phyloP scores from a whole-genome alignment of 2,329 filamentous ascomycete genomes.

The Aureobasidium namibiae region DNA sequence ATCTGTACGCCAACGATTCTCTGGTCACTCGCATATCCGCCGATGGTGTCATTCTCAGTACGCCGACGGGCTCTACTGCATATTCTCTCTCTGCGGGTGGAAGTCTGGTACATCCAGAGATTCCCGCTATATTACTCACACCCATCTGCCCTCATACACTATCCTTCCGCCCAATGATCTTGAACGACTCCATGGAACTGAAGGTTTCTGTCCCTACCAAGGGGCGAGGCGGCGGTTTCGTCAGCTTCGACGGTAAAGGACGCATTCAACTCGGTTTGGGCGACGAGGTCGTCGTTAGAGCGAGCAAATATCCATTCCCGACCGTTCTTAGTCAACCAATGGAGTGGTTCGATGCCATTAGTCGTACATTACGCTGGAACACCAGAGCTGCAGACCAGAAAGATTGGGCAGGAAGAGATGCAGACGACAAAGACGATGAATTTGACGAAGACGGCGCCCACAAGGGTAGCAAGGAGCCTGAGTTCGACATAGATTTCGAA shows the following conservation, averaged over 20 bases:
- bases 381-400: constrained; percentile 87
- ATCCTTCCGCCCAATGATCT: constrained; percentile 94
- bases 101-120: constrained; percentile 91
- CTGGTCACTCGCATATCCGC: constrained; percentile 92
- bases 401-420: constrained; percentile 50
- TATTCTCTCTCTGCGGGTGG: constrained; percentile 95
- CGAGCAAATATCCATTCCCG: constrained; percentile 93
- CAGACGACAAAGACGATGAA: constrained; percentile 31
- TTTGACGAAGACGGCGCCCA: constrained; percentile 37
- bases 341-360: constrained; percentile 96
- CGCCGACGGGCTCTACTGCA: constrained; percentile 80
- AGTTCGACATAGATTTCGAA: constrained; percentile 89
- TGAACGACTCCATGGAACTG: constrained; percentile 88
- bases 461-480: constrained; percentile 41
- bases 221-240: constrained; percentile 89
- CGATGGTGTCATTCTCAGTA: constrained; percentile 96
- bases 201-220: constrained; percentile 77
- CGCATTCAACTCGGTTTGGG: constrained; percentile 87
- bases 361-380: constrained; percentile 89
- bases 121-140: constrained; percentile 91
- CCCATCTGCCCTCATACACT: constrained; percentile 96
- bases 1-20: constrained; percentile 91
- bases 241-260: constrained; percentile 94
- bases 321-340: constrained; percentile 83
- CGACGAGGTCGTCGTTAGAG: constrained; percentile 92